Evolutionary conservation across 441 rosid genomes (phyloP), one percentile per base, ranked within the genome.

Genomic region (Manihot esculenta): DNA sequence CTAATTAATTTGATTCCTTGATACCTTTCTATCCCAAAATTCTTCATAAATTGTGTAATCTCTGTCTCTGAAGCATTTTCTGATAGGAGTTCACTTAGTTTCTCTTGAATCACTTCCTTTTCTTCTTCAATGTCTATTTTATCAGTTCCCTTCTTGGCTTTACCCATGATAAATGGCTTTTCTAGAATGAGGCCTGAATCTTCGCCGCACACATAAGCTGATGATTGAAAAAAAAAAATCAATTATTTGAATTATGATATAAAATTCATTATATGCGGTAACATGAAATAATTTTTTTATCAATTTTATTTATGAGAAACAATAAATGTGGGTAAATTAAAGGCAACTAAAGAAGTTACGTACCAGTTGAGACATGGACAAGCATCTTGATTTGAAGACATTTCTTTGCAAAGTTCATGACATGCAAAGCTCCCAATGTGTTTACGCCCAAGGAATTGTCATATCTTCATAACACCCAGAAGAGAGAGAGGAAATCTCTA

Each of bases 21-120:
- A 3, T 48, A 89, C 97, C 94, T 85, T 68, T 81, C 9, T 63
- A 93, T 79, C 70, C 96, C 96, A 35, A 91, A 73, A 78, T 86
- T 84, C 73, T 87, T 89, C 93, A 91, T 85, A 26, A 83, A 79
- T 42, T 62, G 64, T 0, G 84, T 76, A 58, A 76, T 73, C 45
- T 10, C 73, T 55, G 72, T 42, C 1, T 74, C 68, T 0, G 80
- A 44, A 15, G 67, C 73, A 24, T 56, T 59, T 47, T 44, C 56
- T 1, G 15, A 44, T 20, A 4, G 24, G n/a, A 87, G 79, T 45
- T 79, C 71, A 55, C 62, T 27, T 50, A 83, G 15, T 58, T 66
- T 80, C n/a, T 80, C 48, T 12, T 78, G 60, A 7, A 66, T 50
- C 0, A 83, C 3, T 45, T 67, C 62, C 48, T 63, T 75, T 53